Conservation (phyloP, 2,329 filamentous ascomycete genomes). For the Chrysoporthe puriensis region DNA sequence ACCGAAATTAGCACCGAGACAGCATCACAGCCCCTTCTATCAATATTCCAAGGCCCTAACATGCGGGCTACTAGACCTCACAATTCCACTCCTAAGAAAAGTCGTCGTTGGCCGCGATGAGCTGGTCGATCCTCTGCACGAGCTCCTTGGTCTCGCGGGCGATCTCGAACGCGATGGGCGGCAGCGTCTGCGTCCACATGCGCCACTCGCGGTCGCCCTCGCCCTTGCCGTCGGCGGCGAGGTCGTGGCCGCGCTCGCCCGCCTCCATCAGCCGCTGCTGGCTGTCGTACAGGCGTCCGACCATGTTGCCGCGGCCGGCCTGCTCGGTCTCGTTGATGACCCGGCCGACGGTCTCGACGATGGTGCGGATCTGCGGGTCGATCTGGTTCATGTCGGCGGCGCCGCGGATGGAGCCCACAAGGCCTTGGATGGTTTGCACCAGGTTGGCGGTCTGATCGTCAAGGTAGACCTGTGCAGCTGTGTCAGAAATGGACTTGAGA, state of each 20-base stretch:
- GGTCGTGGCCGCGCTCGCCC: constrained; percentile 62
- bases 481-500: constrained; percentile 4
- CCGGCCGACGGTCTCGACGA: constrained; percentile 70
- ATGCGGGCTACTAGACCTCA: constrained; percentile 19
- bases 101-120: constrained; percentile 34
- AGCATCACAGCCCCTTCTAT: not conserved
- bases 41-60: not conserved
- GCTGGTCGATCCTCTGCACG: constrained; percentile 43
- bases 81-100: constrained; percentile 33
- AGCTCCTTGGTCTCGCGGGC: constrained; percentile 81
- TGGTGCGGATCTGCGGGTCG: constrained; percentile 70
- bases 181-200: constrained; percentile 71
- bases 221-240: constrained; percentile 55
- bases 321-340: constrained; percentile 69
- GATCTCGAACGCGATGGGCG: constrained; percentile 85
- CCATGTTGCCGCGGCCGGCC: constrained; percentile 56
- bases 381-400: constrained; percentile 68
- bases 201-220: constrained; percentile 61
- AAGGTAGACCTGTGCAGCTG: constrained; percentile 66
- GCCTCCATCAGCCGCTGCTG: constrained; percentile 68
- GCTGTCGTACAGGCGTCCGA: constrained; percentile 63
- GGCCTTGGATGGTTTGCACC: constrained; percentile 79
- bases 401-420: constrained; percentile 72
- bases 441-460: constrained; percentile 81
- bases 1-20: not conserved